Base-by-base conservation (phyloP, 164 flowering plant genomes). In the Tetracentron sinense region DNA sequence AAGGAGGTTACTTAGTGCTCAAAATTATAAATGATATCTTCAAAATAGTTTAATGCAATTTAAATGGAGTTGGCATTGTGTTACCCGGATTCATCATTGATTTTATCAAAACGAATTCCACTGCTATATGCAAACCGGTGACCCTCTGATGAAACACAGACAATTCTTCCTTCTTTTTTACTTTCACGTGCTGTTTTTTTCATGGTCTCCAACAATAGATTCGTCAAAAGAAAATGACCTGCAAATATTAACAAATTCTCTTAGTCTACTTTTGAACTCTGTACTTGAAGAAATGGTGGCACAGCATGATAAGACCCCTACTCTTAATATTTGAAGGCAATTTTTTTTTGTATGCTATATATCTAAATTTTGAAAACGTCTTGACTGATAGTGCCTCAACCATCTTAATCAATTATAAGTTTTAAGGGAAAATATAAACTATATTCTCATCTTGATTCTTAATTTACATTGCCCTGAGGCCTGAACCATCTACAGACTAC, bases 151-250 rank as follows among this genome's bases (percentile, higher is more conserved):
- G 91, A 77, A 29, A 86, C 47, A 52, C 33, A 82, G 14, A 86
- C 84, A 33, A 86, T 83, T 66, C 91, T 75, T 63, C 88, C 88
- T 61, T 82, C 86, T 50, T 25, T 69, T 10, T 69, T 62, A 63
- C 80, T 75, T 56, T 78, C 74, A 35, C 21, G 35, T 17, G 79
- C 78, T 11, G 91, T 81, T 0, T 65, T 76, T 67, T 85, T 86
- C 91, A 86, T 86, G 25, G 78, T 80, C 15, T 86, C 86, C 78
- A 86, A 56, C 49, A 86, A 49, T 55, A 86, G 85, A 67, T 79
- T 74, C 29, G 86, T 82, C 72, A 84, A 62, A 59, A 73, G 83
- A 68, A 82, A 84, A 70, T 78, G 88, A 56, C 88, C 86, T 84
- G 75, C 42, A 59, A 68, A 64, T 42, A 27, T 4, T 14, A 54